Base-by-base conservation (phyloP, 2,329 filamentous ascomycete species). In the Nannizziopsis arthrosporioides region DNA sequence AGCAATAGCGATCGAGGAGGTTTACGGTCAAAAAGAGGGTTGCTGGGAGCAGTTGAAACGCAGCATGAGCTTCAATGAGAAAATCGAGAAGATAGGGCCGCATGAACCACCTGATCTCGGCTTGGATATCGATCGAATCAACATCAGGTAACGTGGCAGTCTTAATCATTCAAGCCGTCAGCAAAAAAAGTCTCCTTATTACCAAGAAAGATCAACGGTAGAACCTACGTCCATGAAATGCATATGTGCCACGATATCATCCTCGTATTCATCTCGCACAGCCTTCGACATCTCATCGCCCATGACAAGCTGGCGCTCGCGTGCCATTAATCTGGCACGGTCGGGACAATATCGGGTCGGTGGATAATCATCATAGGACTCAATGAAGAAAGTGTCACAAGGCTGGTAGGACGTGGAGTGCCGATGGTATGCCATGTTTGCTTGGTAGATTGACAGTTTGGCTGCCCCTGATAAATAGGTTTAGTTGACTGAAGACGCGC, bases 101-200 rank as follows among this genome's bases (percentile, higher is more conserved):
- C 92, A 98, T 98, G 71, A 93, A 96, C 92, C 92, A 98, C 65
- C 96, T 88, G 54, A 98, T 96, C 75, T 98, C 92, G 56, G 89
- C 88, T 70, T 98, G 92, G 68, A 96, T 95, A 67, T 98, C 92
- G 66, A 98, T 98, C 32, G 93, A 88, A 66, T 90, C 90, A 65
- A 94, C 90, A 67, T 98, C 92, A 47, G 92, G 86, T 56, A 96
- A 74, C 22, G 92, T 96, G 69, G 93, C 84, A 61, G 82, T 78
- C 79, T 82, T 56, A n/a, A 47, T 47, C 32, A 67, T 59, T 54
- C 51, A 36, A 42, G 45, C n/a, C 49, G 5, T 19, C 47, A 14
- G 44, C 19, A 31, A 17, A 5, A 4, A 34, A 30, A 44, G n/a
- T n/a, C 11, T 5, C 11, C 11, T 22, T 15, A 5, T 17, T 11